Conservation (phyloP, 345 rosid genomes). For the Syzygium grande region DNA sequence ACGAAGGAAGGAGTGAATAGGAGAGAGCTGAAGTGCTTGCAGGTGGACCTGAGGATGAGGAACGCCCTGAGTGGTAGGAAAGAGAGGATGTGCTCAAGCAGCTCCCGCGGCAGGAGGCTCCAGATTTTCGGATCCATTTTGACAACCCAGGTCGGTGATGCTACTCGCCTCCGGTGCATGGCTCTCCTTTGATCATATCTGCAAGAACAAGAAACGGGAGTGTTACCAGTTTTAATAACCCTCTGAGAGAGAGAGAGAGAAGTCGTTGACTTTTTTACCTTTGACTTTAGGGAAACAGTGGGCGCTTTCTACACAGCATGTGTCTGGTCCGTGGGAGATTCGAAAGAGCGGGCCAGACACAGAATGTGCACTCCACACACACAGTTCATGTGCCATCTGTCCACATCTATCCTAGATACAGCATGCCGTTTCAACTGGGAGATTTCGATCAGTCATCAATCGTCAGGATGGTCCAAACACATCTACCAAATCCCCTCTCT, state of each 20-base stretch:
- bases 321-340: neutral
- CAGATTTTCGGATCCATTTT: slow-evolving; percentile 79
- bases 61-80: slow-evolving; percentile 52
- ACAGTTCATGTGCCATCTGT: neutral
- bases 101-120: slow-evolving; percentile 60
- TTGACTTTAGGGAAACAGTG: neutral
- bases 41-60: slow-evolving; percentile 53
- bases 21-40: slow-evolving; percentile 56
- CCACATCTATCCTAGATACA: neutral
- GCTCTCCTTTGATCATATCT: neutral
- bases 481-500: neutral
- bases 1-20: slow-evolving; percentile 41
- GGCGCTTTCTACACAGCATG: neutral
- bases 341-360: neutral
- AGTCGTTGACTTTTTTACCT: neutral
- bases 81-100: slow-evolving; percentile 53
- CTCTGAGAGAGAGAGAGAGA: neutral
- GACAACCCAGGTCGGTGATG: neutral
- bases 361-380: no score
- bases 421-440: neutral
- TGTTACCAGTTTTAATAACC: neutral
- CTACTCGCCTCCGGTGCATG: neutral
- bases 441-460: neutral
- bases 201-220: neutral
- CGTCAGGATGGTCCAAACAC: neutral